Evolutionary conservation across 768 basidiomycete species (phyloP), one percentile per base, ranked within the genome.

Genomic region (Crucibulum laeve): DNA sequence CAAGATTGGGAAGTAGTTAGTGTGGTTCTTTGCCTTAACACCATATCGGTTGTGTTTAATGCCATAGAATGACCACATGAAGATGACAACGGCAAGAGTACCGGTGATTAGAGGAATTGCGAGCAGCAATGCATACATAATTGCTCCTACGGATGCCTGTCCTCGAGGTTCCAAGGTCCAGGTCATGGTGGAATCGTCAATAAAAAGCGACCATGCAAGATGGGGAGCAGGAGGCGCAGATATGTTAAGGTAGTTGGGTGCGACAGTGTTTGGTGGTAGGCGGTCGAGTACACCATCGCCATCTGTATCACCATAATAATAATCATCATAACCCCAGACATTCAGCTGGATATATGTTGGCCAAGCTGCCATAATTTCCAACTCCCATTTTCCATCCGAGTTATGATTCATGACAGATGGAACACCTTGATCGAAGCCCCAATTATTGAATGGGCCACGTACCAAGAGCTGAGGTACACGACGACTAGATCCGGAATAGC

Each of bases 31-130:
- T 53, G 74, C 74, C 65, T 86, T 81, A 53, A 86, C 80, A 65
- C 93, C 93, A 67, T 84, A 95, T 62, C 84, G 83, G 65, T 96
- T 96, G 71, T 92, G 84, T 59, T 79, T 91, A 70, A 96, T 95
- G 23, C 91, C 91, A 56, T 96, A 96, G 77, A 96, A 96, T 4
- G 86, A 83, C 83, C 88, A 92, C 82, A 92, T 88, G 79, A 96
- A 96, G 63, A 92, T 59, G 40, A 83, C 57, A 37, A 91, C 90
- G 13, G 93, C 91, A 39, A 90, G 70, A 11, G 79, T 76, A 47
- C 82, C 93, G 15, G 92, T 93, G 62, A 95, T 77, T 50, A 92
- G 65, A 4, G 93, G 93, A 47, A 95, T 89, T 32, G 80, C 53
- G 23, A 87, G 70, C 35, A 95, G 73, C 30, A 95, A 77, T 1